Base-by-base conservation (phyloP, 2,329 filamentous ascomycete species). In the Fusarium torreyae region DNA sequence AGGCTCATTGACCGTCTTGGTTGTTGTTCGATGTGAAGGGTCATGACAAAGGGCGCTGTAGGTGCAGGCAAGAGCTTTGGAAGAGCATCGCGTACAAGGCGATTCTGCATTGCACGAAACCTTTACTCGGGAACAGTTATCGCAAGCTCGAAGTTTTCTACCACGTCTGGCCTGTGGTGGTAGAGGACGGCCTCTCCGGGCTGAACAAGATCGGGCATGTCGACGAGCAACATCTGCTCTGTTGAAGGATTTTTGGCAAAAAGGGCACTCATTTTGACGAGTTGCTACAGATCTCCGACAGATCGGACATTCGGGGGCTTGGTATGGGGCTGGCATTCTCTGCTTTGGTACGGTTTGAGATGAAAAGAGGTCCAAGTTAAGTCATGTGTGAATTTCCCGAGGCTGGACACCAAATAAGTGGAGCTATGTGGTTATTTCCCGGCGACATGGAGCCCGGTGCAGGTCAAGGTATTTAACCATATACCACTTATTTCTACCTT, bases 321-420 rank as follows among this genome's bases (percentile, higher is more conserved):
- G 57, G 14, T 45, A 22, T 26, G 22, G 22, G 24, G 40, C 14
- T 17, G n/a, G 1, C 62, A 65, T 65, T 26, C 2, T 13, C 4
- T 24, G 10, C 11, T 20, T 8, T 8, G 22, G 39, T 42, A 24
- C 6, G 8, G 15, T 43, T 13, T 13, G 33, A 45, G 45, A 6
- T n/a, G 42, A 22, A 24, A 34, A 31, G 28, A 53, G 2, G 39
- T 45, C n/a, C 24, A 63, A 6, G 58, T 33, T 36, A 9, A 39
- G 14, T 20, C 6, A 51, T 67, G 69, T 71, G 46, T 70, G 55
- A 54, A 51, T 65, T 70, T 40, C 42, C 69, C 69, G 66, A 56
- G 22, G 17, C 10, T 26, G 5, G 36, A 55, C 11, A 20, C 2
- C 11, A 2, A 11, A 46, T 28, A 62, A 63, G 61, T 57, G 66